Base-by-base conservation (phyloP, 1,139 yeast species). In the Saccharomyces hybrid region DNA sequence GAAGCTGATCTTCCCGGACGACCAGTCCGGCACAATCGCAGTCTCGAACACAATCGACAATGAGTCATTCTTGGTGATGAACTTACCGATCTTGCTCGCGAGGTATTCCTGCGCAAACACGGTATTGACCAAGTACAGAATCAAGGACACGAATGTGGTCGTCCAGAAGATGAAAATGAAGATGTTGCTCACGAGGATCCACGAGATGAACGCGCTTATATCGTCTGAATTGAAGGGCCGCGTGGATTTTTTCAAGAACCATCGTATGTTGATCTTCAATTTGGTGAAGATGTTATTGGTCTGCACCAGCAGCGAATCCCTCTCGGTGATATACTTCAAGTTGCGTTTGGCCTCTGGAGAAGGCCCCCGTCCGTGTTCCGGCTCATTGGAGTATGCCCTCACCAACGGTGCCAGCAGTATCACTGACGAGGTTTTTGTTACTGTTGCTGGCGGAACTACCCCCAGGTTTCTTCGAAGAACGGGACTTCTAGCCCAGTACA, bases 21-120 rank as follows among this genome's bases (percentile, higher is more conserved):
- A 79, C 97, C 97, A 91, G 53, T 90, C 90, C 0, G 98, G 98
- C 3, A 90, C 96, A 56, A 91, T 88, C 1, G 99, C 99, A 66
- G 83, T 85, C 66, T 93, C 99, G 66, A 93, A 93, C 0, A 89
- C 84, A 13, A 93, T 96, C 0, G 87, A 83, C 61, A 91, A 72
- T n/a, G 90, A 88, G 1, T 95, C 83, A 64, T 90, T 93, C 60
- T 81, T 81, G n/a, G 99, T 91, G 56, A 93, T 79, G 55, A 88
- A 73, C 64, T 87, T 88, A 8, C 98, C 98, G 46, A 90, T 76
- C 60, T 80, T 78, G 51, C 85, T 75, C 1, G 97, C 98, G 48
- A 91, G 85, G 57, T 83, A 81, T 66, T 91, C 97, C 66, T 91
- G 96, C 1, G 96, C 96, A 65, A 88, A 82, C 8, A 89, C 91